Conservation (phyloP, 495 filamentous ascomycete genomes). For the Aspergillus mulundensis region DNA sequence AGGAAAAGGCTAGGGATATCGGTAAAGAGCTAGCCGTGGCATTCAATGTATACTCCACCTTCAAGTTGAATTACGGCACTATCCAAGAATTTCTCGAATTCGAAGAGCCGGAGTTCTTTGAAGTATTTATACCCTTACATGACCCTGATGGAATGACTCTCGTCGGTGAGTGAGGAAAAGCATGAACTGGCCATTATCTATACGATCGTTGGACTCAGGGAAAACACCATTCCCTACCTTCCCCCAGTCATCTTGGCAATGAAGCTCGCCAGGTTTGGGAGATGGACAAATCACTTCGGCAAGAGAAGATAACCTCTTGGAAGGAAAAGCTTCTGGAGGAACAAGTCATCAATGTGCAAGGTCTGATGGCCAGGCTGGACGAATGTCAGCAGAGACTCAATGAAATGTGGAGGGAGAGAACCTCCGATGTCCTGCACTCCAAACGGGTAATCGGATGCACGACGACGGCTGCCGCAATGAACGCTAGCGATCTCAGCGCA, state of each 20-base stretch:
- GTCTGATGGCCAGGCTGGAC: conserved; percentile 39
- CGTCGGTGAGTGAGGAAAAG: conserved; percentile 30
- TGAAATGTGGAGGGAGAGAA: conserved; percentile 40
- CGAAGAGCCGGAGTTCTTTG: conserved; percentile 50
- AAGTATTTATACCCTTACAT: conserved; percentile 51
- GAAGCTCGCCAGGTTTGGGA: conserved; percentile 48
- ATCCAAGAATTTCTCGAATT: conserved; percentile 67
- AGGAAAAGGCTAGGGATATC: conserved; percentile 21
- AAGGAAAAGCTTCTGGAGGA: conserved; percentile 46
- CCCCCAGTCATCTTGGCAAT: conserved; percentile 13
- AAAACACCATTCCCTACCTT: conserved; percentile 31
- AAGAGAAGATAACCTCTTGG: conserved; percentile 44
- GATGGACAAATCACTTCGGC: conserved; percentile 38
- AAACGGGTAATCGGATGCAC: conserved; percentile 72
- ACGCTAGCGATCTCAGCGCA: conserved; percentile 47
- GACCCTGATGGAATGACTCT: conserved; percentile 38
- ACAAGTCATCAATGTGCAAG: conserved; percentile 34
- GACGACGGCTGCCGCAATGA: conserved; percentile 69
- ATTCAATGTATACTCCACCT: conserved; percentile 24
- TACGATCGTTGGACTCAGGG: conserved; percentile 55
- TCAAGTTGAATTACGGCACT: conserved; percentile 13
- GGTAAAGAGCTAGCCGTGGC: conserved; percentile 11
- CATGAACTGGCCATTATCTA: conserved; percentile 48
- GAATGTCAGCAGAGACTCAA: conserved; percentile 35
- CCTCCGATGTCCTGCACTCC: conserved; percentile 38